Evolutionary conservation across 2,329 filamentous ascomycete species (phyloP).

Genomic region (Epichloe gansuensis): DNA sequence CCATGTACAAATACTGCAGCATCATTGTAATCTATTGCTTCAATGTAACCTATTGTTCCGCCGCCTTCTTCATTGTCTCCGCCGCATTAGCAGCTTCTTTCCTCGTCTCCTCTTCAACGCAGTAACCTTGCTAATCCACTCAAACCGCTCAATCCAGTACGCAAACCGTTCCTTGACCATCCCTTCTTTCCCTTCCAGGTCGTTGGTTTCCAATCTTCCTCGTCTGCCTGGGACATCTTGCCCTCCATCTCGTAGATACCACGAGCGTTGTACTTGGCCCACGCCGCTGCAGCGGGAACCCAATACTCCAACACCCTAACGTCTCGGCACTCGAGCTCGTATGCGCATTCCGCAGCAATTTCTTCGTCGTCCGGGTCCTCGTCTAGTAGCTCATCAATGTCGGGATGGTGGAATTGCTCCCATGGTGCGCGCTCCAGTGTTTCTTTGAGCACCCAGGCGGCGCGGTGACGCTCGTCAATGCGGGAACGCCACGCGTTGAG

Average conservation of each 20-base stretch:
- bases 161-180: constrained; percentile 1
- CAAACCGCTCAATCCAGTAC: constrained; percentile 1
- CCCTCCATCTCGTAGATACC: constrained; percentile 2
- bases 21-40: too few species aligned
- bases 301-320: constrained; percentile 1
- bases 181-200: neutral
- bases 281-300: constrained; percentile 1
- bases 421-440: neutral
- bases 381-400: constrained; percentile 1
- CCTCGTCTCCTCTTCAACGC: neutral
- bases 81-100: neutral
- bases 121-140: constrained; percentile 3
- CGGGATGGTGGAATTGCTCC: constrained; percentile 2
- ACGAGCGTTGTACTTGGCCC: neutral
- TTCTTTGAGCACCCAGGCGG: constrained; percentile 1
- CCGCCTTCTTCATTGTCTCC: neutral
- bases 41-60: neutral
- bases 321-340: constrained; percentile 4
- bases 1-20: too few species aligned
- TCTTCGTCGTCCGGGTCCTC: neutral
- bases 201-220: neutral
- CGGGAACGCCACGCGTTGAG: neutral
- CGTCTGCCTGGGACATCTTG: neutral
- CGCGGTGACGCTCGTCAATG: neutral
- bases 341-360: neutral